Evolutionary conservation across 2,329 filamentous ascomycete genomes (phyloP), one percentile per base, ranked within the genome.

Genomic region (Arthrocladium fulminans): DNA sequence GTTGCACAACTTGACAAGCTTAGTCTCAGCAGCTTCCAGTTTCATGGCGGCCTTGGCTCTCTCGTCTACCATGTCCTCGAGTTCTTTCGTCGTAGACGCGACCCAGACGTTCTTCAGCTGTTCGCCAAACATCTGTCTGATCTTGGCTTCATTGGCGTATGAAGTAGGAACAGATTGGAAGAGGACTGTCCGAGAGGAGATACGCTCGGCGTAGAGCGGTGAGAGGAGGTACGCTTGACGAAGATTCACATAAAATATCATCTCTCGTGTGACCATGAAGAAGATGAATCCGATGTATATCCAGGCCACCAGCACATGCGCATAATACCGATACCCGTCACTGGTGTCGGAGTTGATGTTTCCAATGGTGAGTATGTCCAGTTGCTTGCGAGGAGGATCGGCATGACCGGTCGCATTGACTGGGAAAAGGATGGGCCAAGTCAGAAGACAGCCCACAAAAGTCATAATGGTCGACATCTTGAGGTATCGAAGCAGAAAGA

Each of bases 221-320:
- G 88, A 89, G 48, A 94, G 77, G 34, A 94, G 79, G 68, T 94
- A 96, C 0, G 90, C 90, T 68, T 97, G 90, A 54, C 89, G 85
- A 45, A 97, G 69, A 61, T 94, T 94, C 71, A 96, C 84, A 67
- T 87, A 94, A 75, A 83, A 95, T 58, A 97, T 84, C 62, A 80
- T 83, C 66, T 97, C 90, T 50, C 90, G 79, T 48, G 88, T 84
- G 54, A 97, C 80, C 61, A 87, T 83, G 67, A 86, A 92, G 65
- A 97, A 83, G 55, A 97, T 75, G 63, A 97, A 97, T 39, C 79
- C 69, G 65, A 85, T 88, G 68, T 87, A 97, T 43, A 89, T 66
- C 80, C 87, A 95, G 1, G 83, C 81, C 46, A 88, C 72, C 45
- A 86, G 76, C n/a, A 79, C 78, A 63, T 95, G 88, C 0, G 88